Conservation (phyloP, 768 basidiomycete species). For the Hygrocybe coccinea region DNA sequence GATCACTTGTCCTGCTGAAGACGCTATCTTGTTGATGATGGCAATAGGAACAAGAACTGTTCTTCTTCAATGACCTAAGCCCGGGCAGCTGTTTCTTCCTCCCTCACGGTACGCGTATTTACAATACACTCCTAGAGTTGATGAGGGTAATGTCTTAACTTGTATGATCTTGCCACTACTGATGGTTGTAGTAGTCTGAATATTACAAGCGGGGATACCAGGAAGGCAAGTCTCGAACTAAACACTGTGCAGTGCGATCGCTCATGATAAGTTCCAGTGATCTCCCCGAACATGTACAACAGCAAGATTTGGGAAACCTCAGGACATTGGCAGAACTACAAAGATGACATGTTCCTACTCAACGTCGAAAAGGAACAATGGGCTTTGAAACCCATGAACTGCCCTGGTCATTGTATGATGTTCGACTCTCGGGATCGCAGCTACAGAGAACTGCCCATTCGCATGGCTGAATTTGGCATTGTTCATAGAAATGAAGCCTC, state of each 20-base stretch:
- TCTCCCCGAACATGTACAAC: slow-evolving; percentile 97
- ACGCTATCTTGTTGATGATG: slow-evolving; percentile 1
- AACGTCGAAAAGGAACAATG: slow-evolving; percentile 95
- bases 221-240: slow-evolving; percentile 55
- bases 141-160: slow-evolving; percentile 64
- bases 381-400: slow-evolving; percentile 99
- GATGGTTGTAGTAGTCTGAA: slow-evolving; percentile 52
- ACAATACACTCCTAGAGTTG: slow-evolving; percentile 86
- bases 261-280: slow-evolving; percentile 54
- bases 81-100: slow-evolving; percentile 97
- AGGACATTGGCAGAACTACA: slow-evolving; percentile 97
- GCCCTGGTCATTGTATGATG: slow-evolving; percentile 93
- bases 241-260: not conserved
- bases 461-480: slow-evolving; percentile 98
- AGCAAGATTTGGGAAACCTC: slow-evolving; percentile 96
- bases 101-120: slow-evolving; percentile 94
- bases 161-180: slow-evolving; percentile 1
- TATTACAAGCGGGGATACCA: slow-evolving; percentile 95
- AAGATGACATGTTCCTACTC: slow-evolving; percentile 95
- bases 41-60: slow-evolving; percentile 85
- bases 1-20: not conserved
- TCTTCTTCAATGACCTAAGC: slow-evolving; percentile 96
- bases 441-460: slow-evolving; percentile 92
- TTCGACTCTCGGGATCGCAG: slow-evolving; percentile 92
- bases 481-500: slow-evolving; percentile 95